Percentiles rank a stretch among this genome's conserved stretches.
Conservation (phyloP, 2,329 filamentous ascomycete species). For the Penicillium polonicum region DNA sequence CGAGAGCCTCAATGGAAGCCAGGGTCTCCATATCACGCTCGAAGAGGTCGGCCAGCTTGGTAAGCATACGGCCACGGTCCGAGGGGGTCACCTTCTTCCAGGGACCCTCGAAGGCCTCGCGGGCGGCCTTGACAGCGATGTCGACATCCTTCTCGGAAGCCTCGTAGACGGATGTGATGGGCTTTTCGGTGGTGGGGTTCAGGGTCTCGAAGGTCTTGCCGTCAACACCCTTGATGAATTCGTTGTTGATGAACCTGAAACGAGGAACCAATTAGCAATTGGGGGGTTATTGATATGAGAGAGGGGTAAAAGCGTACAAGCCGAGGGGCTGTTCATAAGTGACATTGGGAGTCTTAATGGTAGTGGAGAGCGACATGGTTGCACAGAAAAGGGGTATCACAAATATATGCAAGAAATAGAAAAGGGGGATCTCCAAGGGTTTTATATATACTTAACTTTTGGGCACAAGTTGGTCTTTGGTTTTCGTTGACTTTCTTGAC, state of each 20-base stretch:
- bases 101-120: constrained; percentile 75
- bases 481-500: not conserved
- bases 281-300: not conserved
- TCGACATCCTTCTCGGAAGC: constrained; percentile 76
- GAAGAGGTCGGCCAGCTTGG: constrained; percentile 75
- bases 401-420: not conserved
- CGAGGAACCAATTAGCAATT: constrained; percentile 67
- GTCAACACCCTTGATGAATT: constrained; percentile 74
- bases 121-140: constrained; percentile 78
- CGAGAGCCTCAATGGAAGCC: constrained; percentile 79
- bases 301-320: constrained; percentile 28
- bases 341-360: constrained; percentile 41
- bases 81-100: constrained; percentile 70
- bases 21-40: constrained; percentile 76
- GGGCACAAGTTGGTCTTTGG: not conserved
- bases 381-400: constrained; percentile 7
- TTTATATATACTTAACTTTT: not conserved
- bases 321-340: constrained; percentile 45
- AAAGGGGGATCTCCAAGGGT: not conserved
- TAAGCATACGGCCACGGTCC: constrained; percentile 66
- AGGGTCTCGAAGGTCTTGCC: constrained; percentile 90
- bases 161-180: constrained; percentile 79
- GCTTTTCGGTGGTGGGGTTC: constrained; percentile 81
- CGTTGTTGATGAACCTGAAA: constrained; percentile 45
- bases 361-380: constrained; percentile 40